Evolutionary conservation across 495 filamentous ascomycete genomes (phyloP), one percentile per base, ranked within the genome.

Genomic region (Penicillium verhagenii): DNA sequence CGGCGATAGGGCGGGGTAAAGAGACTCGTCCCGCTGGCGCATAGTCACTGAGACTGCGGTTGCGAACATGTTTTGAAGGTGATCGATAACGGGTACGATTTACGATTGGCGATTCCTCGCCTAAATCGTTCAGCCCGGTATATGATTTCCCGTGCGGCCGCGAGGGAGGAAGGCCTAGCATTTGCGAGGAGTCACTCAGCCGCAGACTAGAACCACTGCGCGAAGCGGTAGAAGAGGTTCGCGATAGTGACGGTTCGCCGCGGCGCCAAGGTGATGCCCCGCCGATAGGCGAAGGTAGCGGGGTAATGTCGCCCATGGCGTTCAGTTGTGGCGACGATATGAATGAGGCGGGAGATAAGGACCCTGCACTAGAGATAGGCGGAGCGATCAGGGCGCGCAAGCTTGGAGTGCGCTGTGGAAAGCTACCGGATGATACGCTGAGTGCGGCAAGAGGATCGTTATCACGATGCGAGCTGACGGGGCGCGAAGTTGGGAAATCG

Each of bases 251-350:
- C 65, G 61, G 74, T 75, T 73, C 63, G 76, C 75, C 61, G 75
- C 82, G 53, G 3, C 61, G 60, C 85, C 84, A 68, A n/a, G 92
- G 88, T 7, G 88, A 90, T 40, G 87, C 86, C 7, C 80, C 80
- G 53, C 89, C 75, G 35, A 97, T 80, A 7, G 94, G 94, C 5
- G 94, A 97, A 10, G 94, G 94, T 20, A 98, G 72, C 47, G 94
- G 94, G 4, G 94, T 98, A 53, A 98, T 86, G 63, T 96, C 91
- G 35, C 83, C 82, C 83, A 96, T 86, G 18, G 92, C 89, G 53
- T 85, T 84, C 35, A 96, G 79, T 53, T 86, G 83, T 2, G 92
- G 91, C 16, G 86, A 89, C 5, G 86, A 82, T 18, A 85, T 60
- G 20, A 72, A 47, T 11, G 86, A 87, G 24, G 74, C 78, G 1